These are phyloP conservation scores for Colletotrichum caudatum DNA, from an alignment of 2,329 filamentous ascomycete species.

Conservation along the genomic window DNA sequence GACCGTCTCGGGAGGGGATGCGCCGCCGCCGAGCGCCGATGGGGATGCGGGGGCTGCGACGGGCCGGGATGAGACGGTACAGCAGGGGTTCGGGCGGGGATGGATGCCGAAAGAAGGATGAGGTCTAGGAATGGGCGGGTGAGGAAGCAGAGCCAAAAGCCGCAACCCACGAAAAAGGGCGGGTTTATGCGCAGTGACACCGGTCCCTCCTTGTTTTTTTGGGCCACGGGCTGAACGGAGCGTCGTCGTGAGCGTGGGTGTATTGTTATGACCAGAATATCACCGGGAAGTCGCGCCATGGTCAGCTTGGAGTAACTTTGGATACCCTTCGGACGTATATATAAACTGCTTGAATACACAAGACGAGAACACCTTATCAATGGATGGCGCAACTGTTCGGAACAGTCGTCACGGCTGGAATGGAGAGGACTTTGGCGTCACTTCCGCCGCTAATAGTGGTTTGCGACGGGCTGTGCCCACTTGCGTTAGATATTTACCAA, in stretches of 20 bases:
- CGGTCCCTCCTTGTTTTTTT: no score
- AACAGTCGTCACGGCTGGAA: no score
- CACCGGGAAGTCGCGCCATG: background rate
- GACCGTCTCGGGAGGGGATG: background rate
- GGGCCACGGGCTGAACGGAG: background rate
- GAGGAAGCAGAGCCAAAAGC: no score
- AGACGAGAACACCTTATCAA: no score
- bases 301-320: no score
- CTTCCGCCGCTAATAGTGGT: no score
- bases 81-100: constrained; percentile 22
- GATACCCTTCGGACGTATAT: constrained; percentile 1
- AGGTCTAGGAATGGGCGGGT: background rate
- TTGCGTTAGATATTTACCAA: no score
- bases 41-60: background rate
- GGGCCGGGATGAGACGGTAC: background rate
- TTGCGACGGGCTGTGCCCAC: no score
- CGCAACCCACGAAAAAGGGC: background rate
- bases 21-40: background rate
- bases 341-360: background rate
- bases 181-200: background rate
- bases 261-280: background rate
- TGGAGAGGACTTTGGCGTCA: no score
- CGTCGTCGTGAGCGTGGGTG: background rate
- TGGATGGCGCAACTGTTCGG: background rate
- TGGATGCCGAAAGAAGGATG: constrained; percentile 5